Evolutionary conservation across 345 rosid genomes (phyloP).

Genomic region (Rhodamnia rubescens): DNA sequence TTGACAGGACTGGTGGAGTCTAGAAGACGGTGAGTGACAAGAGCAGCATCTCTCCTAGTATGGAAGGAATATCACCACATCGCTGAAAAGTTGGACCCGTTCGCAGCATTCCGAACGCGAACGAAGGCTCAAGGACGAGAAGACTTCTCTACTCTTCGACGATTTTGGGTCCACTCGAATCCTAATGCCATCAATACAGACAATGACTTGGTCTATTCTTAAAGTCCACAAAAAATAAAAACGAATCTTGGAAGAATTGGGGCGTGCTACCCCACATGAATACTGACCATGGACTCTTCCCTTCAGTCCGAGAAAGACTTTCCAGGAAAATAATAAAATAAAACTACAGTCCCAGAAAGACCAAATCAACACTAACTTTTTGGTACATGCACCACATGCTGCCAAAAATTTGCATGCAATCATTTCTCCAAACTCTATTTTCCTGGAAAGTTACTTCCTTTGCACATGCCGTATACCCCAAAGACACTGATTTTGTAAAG

Average conservation of each 20-base stretch:
- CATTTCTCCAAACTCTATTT: not conserved
- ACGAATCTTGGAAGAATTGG: not conserved
- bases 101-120: not conserved
- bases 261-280: not conserved
- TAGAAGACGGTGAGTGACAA: slow-evolving; percentile 21
- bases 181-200: not conserved
- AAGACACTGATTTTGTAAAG: not conserved
- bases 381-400: not conserved
- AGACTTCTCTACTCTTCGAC: not conserved
- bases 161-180: not conserved
- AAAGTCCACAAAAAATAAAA: not conserved
- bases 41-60: slow-evolving; percentile 2
- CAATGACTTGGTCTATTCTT: not conserved
- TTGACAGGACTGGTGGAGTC: not conserved
- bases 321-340: not conserved
- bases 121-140: not conserved
- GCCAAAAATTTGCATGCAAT: not conserved
- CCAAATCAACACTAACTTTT: not conserved
- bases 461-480: not conserved
- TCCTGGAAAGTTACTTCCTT: not conserved
- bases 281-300: not conserved
- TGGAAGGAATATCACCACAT: not conserved
- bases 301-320: not conserved
- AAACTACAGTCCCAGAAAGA: not conserved
- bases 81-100: not conserved